Base-by-base conservation (phyloP, 805 yeast species). In the Alloascoidea africana region DNA sequence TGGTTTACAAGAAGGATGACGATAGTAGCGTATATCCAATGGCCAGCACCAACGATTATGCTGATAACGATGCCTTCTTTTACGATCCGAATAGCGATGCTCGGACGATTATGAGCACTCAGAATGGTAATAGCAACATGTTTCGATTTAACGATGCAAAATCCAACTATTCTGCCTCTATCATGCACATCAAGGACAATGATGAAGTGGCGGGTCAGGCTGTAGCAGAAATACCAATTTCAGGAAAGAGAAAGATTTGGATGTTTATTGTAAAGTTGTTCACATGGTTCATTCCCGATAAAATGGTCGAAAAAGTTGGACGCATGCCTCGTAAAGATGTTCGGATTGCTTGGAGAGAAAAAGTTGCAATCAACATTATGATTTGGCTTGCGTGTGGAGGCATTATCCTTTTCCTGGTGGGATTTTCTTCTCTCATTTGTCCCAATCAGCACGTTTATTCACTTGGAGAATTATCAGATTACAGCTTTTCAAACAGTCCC, bases 331-430 rank as follows among this genome's bases (percentile, higher is more conserved):
- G 59, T 33, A 51, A 51, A 33, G 59, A 59, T 39, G 50, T 60
- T 5, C 58, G 63, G 14, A 41, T 55, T 5, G 66, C 66, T 1
- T 60, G 66, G 66, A 46, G 65, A 14, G 66, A 60, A 38, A 60
- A 60, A 45, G 42, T 60, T 16, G 61, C 66, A 5, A 61, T 60
- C 46, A 60, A 60, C 36, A 13, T 60, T 44, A 49, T 60, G 40
- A 60, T 60, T 27, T 61, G 65, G 65, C 46, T 58, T 6, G 40
- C 58, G 32, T 60, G 66, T 38, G 51, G 44, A 2, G 47, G 46
- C 5, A 44, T 51, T 34, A 53, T 51, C 39, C 44, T 55, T 14
- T 51, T 57, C 32, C 43, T 56, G 30, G 48, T 60, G 34, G 65
- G 63, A 2, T 52, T 60, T 41, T 65, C 66, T 4, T 52, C 53